A percentile compares a stretch with the other conserved stretches of the same genome.
phyloP scores from a whole-genome alignment of 768 basidiomycete species.

The Serendipita sp. region DNA sequence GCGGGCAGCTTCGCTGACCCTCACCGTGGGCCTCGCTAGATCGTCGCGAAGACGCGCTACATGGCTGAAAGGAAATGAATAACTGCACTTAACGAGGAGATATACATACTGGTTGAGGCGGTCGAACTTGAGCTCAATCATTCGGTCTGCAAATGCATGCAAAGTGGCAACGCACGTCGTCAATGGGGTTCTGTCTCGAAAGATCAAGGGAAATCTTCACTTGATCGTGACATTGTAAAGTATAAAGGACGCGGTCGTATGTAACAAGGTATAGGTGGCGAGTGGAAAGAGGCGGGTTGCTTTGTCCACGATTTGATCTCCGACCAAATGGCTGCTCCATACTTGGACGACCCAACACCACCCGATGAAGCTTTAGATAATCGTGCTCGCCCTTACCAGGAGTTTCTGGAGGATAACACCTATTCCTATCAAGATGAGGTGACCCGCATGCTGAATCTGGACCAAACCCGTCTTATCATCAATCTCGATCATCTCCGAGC shows the following conservation, averaged over 20 bases:
- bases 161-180: not conserved
- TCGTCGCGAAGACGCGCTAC: slow-evolving; percentile 1
- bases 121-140: slow-evolving; percentile 3
- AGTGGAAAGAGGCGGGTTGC: not conserved
- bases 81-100: no score
- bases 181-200: not conserved
- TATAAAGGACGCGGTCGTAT: not conserved
- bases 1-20: not conserved
- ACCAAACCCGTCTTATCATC: slow-evolving; percentile 78
- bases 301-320: not conserved
- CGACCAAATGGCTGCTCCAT: not conserved
- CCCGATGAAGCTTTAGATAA: not conserved
- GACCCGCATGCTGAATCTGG: slow-evolving; percentile 61
- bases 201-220: not conserved
- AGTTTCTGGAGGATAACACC: slow-evolving; percentile 12
- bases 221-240: slow-evolving; percentile 5
- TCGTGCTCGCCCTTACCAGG: slow-evolving; percentile 7
- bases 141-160: not conserved
- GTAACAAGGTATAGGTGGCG: not conserved
- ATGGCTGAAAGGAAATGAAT: not conserved
- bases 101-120: slow-evolving; percentile 1
- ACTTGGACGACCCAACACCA: slow-evolving; percentile 2
- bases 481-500: slow-evolving; percentile 94
- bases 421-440: slow-evolving; percentile 82
- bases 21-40: not conserved